Evolutionary conservation across 805 yeast species (phyloP).

Genomic region (Kodamaea fukazawae): DNA sequence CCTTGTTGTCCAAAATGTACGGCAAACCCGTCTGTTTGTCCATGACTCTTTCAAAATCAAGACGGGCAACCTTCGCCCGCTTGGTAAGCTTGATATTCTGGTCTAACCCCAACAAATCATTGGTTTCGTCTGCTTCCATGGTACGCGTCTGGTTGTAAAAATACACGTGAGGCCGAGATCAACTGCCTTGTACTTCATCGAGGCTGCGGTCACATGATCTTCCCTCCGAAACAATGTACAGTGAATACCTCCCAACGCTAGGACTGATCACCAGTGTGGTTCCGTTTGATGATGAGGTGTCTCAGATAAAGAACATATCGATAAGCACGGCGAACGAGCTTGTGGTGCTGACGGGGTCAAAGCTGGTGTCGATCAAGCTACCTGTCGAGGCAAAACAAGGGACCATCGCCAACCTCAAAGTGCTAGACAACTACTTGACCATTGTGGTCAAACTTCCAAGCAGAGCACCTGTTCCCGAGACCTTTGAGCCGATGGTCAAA

Average conservation of each 20-base stretch:
- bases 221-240: background rate
- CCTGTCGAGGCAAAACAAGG: conserved; percentile 4
- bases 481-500: conserved; percentile 16
- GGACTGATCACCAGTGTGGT: conserved; percentile 8
- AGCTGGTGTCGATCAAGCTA: no score
- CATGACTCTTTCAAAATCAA: conserved; percentile 39
- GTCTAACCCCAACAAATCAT: conserved; percentile 35
- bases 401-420: conserved; percentile 5
- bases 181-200: no score
- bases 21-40: conserved; percentile 32
- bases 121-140: conserved; percentile 7
- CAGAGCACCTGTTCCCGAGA: background rate
- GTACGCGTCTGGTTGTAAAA: conserved; percentile 2
- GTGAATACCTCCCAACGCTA: conserved; percentile 9
- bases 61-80: conserved; percentile 32
- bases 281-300: conserved; percentile 2
- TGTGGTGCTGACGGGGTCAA: background rate
- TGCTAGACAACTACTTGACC: conserved; percentile 2
- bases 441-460: conserved; percentile 5
- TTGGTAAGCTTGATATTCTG: conserved; percentile 32
- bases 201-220: no score
- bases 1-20: conserved; percentile 31
- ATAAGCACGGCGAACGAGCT: conserved; percentile 1
- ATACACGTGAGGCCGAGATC: no score
- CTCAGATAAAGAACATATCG: conserved; percentile 2